These are phyloP conservation scores for Syzygium syzygioides DNA, from an alignment of 441 rosid species.

Conservation along the genomic window DNA sequence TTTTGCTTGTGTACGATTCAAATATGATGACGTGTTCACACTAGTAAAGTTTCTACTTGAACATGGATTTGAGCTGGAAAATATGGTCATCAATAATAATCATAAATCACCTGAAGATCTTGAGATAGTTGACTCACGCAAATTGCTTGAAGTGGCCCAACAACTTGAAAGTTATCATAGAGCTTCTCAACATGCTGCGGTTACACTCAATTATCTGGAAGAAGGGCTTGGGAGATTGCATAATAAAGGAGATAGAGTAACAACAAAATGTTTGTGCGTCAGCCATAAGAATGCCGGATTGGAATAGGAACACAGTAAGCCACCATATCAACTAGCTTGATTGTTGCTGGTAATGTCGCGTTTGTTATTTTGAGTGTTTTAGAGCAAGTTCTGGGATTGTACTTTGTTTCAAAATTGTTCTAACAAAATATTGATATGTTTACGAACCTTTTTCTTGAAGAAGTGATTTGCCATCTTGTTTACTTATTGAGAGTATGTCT, in stretches of 20 bases:
- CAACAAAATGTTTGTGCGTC: background rate
- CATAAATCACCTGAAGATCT: background rate
- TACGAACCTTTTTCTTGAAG: background rate
- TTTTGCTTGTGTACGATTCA: background rate
- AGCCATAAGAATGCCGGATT: background rate
- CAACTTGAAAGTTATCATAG: background rate
- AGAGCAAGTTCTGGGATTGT: background rate
- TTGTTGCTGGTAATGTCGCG: background rate
- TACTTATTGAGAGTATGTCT: background rate
- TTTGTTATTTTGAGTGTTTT: background rate
- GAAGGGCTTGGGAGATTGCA: background rate
- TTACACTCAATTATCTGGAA: background rate
- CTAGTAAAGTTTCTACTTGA: background rate
- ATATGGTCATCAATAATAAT: background rate
- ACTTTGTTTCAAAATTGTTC: background rate
- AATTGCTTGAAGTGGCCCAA: background rate
- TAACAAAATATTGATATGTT: background rate
- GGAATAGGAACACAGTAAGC: background rate
- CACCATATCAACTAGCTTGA: background rate
- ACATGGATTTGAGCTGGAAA: background rate
- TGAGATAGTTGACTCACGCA: background rate
- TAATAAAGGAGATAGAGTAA: too few species aligned
- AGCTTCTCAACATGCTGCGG: background rate
- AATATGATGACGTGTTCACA: fast-evolving
- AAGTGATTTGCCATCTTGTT: background rate